phyloP scores from a whole-genome alignment of 1,284 basidiomycete genomes.

The Rhodotorula sp. region DNA sequence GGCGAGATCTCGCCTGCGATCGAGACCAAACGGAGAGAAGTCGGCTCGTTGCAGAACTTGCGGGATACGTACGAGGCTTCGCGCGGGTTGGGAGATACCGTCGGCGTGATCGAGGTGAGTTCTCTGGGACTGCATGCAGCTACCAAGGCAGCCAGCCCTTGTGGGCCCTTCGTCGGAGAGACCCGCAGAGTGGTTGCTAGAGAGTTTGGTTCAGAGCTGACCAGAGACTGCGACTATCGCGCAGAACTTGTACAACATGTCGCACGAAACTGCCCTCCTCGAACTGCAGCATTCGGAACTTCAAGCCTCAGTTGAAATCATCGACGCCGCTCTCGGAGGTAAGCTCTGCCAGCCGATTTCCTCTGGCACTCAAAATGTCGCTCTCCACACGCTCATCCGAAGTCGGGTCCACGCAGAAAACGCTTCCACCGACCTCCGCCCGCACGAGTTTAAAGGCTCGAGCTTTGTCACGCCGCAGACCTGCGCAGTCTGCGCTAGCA shows the following conservation, averaged over 20 bases:
- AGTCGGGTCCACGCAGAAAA: constrained; percentile 54
- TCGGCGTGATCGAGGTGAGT: constrained; percentile 65
- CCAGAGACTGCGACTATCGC: background rate
- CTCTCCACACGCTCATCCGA: background rate
- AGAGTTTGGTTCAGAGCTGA: background rate
- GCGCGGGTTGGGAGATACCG: constrained; percentile 58
- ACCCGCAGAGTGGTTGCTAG: background rate
- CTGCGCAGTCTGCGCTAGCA: constrained; percentile 75
- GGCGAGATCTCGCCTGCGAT: constrained; percentile 62
- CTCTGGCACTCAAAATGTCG: too few species aligned
- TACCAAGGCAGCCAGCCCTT: background rate
- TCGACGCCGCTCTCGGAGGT: constrained; percentile 59
- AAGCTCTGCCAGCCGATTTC: background rate
- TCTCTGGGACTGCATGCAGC: background rate
- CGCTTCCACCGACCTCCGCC: constrained; percentile 55
- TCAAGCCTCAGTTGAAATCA: constrained; percentile 62
- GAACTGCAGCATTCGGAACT: constrained; percentile 60
- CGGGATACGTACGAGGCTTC: constrained; percentile 59
- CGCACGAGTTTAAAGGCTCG: constrained; percentile 76
- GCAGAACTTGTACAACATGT: constrained; percentile 65
- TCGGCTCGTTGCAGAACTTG: constrained; percentile 58
- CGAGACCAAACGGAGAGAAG: constrained; percentile 61
- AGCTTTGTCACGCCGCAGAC: constrained; percentile 77
- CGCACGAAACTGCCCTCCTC: constrained; percentile 62
- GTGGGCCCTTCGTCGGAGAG: background rate